These are phyloP conservation scores for Erysimum cheiri DNA, from an alignment of 441 rosid genomes.

Conservation along the genomic window DNA sequence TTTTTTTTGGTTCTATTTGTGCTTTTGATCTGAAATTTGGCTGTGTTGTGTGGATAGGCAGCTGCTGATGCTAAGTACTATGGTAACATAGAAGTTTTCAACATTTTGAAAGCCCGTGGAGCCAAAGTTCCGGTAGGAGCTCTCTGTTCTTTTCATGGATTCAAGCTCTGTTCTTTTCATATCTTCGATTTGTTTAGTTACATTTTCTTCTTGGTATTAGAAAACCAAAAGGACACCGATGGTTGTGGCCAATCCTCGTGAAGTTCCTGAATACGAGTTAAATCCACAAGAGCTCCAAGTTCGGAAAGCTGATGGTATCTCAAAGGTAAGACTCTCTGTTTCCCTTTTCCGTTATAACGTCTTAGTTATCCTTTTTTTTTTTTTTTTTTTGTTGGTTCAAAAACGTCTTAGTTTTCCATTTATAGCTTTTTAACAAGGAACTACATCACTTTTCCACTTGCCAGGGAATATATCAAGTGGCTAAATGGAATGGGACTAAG, in stretches of 20 bases:
- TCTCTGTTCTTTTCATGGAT: background rate
- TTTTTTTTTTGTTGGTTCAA: too few relatives aligned
- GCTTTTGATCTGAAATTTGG: constrained; percentile 22
- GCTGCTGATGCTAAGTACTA: constrained; percentile 95
- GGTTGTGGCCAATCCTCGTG: constrained; percentile 86
- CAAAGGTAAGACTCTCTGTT: constrained; percentile 61
- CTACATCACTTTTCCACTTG: constrained; percentile 17
- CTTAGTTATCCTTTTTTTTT: background rate
- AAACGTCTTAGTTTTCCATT: background rate
- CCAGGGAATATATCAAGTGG: constrained; percentile 97
- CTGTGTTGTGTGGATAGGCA: constrained; percentile 61
- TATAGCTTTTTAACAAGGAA: constrained; percentile 15
- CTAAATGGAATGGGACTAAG: constrained; percentile 99
- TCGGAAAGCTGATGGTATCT: constrained; percentile 84
- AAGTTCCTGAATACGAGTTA: constrained; percentile 94
- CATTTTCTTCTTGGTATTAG: constrained; percentile 49
- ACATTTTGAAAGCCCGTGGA: constrained; percentile 86
- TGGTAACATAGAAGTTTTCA: constrained; percentile 81
- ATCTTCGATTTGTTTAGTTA: constrained; percentile 18
- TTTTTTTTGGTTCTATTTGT: background rate
- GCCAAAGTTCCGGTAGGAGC: constrained; percentile 80
- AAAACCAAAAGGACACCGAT: constrained; percentile 88
- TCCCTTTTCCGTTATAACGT: background rate
- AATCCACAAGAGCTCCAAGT: constrained; percentile 93
- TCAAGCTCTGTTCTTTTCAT: constrained; percentile 22